These are phyloP conservation scores for Erodium maritimum DNA, from an alignment of 345 rosid genomes.

Conservation along the genomic window DNA sequence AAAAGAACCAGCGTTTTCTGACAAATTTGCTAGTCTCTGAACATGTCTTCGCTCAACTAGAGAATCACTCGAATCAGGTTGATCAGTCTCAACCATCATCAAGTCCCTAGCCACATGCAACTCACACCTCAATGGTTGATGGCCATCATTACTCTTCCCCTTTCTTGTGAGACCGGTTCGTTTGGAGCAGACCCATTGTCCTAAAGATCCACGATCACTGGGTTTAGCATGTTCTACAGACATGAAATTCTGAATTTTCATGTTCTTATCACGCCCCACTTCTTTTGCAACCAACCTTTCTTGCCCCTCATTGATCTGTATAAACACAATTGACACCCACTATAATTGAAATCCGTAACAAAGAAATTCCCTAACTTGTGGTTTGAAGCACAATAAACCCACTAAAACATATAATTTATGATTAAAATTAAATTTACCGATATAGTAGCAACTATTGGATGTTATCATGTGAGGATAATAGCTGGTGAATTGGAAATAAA, in stretches of 20 bases:
- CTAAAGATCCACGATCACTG: conserved; percentile 43
- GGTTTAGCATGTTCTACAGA: conserved; percentile 22
- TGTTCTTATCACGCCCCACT: conserved; percentile 24
- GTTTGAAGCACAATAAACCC: not conserved
- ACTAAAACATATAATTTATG: not conserved
- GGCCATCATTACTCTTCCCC: conserved; percentile 22
- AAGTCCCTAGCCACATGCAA: conserved; percentile 35
- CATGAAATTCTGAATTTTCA: conserved; percentile 9
- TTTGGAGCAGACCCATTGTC: conserved; percentile 55
- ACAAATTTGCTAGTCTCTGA: conserved; percentile 22
- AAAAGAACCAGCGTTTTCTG: conserved; percentile 23
- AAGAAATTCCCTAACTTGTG: not conserved
- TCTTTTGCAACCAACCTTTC: conserved; percentile 24
- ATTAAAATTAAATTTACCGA: too few species aligned
- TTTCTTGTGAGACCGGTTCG: conserved; percentile 43
- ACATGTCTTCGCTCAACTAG: conserved; percentile 21
- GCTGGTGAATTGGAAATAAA: too few species aligned
- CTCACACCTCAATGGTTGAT: conserved; percentile 25
- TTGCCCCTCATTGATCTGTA: conserved; percentile 32
- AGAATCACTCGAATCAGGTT: conserved; percentile 26
- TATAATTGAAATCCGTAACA: not conserved
- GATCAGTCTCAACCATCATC: conserved; percentile 37
- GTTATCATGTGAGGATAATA: not conserved
- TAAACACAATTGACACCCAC: not conserved
- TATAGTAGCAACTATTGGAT: too few species aligned